Percentiles rank a stretch among this genome's conserved stretches.
phyloP scores from a whole-genome alignment of 805 yeast species.

The Soucietia sequanensis region DNA sequence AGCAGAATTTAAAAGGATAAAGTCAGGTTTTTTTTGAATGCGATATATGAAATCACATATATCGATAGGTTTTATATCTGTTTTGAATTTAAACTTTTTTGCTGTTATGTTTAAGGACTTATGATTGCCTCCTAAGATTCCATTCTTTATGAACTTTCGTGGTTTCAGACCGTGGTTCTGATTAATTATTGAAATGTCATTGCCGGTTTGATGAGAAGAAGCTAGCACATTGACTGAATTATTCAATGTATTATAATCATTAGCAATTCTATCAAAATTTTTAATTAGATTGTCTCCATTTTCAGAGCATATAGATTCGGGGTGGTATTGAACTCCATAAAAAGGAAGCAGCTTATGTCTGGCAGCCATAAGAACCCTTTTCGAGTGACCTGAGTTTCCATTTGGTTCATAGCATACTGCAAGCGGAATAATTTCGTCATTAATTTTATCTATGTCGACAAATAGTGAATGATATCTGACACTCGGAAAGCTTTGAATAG shows the following conservation, averaged over 20 bases:
- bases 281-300: constrained; percentile 57
- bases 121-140: too few species aligned
- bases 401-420: constrained; percentile 55
- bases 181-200: too few species aligned
- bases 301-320: constrained; percentile 86
- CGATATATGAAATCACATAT: constrained; percentile 49
- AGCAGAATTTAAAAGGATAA: constrained; percentile 72
- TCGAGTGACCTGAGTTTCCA: constrained; percentile 16
- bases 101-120: background rate
- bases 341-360: constrained; percentile 61
- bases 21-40: constrained; percentile 35
- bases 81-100: constrained; percentile 11
- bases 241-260: constrained; percentile 22
- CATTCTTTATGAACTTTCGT: too few species aligned
- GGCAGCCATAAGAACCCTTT: constrained; percentile 73
- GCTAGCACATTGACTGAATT: background rate
- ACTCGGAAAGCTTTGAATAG: constrained; percentile 49
- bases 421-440: constrained; percentile 48
- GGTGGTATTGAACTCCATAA: constrained; percentile 96
- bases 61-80: constrained; percentile 35
- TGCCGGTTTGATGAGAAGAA: background rate
- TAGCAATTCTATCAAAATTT: constrained; percentile 61
- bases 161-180: too few species aligned
- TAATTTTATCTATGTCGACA: constrained; percentile 34
- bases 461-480: constrained; percentile 89